Conservation (phyloP, 2,329 filamentous ascomycete genomes). For the Colletotrichum spinosum region DNA sequence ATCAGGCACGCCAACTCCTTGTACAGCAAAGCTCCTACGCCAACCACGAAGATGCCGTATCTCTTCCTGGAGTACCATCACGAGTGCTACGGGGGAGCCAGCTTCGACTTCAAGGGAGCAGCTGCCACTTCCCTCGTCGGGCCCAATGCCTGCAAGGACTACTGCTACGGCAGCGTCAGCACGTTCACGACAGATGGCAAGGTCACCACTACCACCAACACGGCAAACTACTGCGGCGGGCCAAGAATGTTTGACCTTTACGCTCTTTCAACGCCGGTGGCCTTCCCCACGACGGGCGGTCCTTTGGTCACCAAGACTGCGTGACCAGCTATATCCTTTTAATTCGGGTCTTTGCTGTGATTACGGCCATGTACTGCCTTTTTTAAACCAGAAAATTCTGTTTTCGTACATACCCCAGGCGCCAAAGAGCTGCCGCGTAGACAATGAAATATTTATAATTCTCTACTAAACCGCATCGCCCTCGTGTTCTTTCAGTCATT, state of each 20-base stretch:
- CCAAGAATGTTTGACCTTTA: conserved; percentile 50
- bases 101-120: conserved; percentile 40
- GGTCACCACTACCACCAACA: conserved; percentile 41
- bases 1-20: conserved; percentile 45
- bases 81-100: conserved; percentile 47
- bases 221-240: conserved; percentile 46
- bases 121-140: conserved; percentile 43
- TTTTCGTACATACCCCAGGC: conserved; percentile 25
- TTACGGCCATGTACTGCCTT: conserved; percentile 4
- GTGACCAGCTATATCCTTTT: neutral
- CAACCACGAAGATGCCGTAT: conserved; percentile 43
- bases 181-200: conserved; percentile 39
- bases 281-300: conserved; percentile 41
- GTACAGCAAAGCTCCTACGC: conserved; percentile 42
- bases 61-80: conserved; percentile 48
- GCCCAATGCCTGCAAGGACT: conserved; percentile 45
- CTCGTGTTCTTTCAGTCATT: neutral
- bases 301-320: conserved; percentile 34
- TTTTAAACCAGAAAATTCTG: conserved; percentile 5
- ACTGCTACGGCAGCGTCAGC: conserved; percentile 42
- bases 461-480: neutral
- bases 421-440: conserved; percentile 11
- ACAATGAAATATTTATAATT: conserved; percentile 18
- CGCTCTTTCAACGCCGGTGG: conserved; percentile 37
- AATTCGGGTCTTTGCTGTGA: conserved; percentile 1